These are phyloP conservation scores for Reutealis trisperma DNA, from an alignment of 345 rosid genomes.

Conservation along the genomic window DNA sequence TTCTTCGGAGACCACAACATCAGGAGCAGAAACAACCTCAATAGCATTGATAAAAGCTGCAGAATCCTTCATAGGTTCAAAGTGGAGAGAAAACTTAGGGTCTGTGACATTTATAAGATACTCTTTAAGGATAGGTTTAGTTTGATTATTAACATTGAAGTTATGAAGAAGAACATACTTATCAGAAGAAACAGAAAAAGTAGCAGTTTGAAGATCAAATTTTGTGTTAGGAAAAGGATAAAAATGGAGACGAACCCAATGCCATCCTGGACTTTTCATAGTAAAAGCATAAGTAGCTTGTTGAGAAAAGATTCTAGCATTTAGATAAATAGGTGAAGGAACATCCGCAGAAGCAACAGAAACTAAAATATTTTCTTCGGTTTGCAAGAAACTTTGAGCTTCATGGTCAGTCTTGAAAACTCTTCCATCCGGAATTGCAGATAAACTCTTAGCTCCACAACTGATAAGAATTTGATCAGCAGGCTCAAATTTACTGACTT, in stretches of 20 bases:
- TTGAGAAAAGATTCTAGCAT: constrained; percentile 57
- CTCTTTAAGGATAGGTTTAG: constrained; percentile 50
- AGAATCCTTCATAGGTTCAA: constrained; percentile 53
- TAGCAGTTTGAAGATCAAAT: constrained; percentile 53
- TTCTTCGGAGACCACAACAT: constrained; percentile 48
- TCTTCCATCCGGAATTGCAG: constrained; percentile 59
- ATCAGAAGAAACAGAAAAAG: constrained; percentile 55
- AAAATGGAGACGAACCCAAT: constrained; percentile 77
- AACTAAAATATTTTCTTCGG: constrained; percentile 48
- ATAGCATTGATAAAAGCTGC: constrained; percentile 73
- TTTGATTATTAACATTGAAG: constrained; percentile 44
- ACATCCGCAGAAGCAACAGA: constrained; percentile 50
- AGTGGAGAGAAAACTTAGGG: constrained; percentile 48
- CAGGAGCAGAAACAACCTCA: constrained; percentile 77
- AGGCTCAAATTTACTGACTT: constrained; percentile 34
- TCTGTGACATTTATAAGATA: constrained; percentile 58
- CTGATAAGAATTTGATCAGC: constrained; percentile 58
- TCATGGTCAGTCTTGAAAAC: constrained; percentile 64
- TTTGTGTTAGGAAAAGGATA: constrained; percentile 41
- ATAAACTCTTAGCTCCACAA: constrained; percentile 52
- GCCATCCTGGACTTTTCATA: constrained; percentile 59
- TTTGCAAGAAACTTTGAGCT: constrained; percentile 39
- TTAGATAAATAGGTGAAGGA: constrained; percentile 53
- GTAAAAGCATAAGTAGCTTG: constrained; percentile 57
- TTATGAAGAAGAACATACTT: constrained; percentile 62